Evolutionary conservation across 768 basidiomycete species (phyloP).

Genomic region (Termitomyces sp.): DNA sequence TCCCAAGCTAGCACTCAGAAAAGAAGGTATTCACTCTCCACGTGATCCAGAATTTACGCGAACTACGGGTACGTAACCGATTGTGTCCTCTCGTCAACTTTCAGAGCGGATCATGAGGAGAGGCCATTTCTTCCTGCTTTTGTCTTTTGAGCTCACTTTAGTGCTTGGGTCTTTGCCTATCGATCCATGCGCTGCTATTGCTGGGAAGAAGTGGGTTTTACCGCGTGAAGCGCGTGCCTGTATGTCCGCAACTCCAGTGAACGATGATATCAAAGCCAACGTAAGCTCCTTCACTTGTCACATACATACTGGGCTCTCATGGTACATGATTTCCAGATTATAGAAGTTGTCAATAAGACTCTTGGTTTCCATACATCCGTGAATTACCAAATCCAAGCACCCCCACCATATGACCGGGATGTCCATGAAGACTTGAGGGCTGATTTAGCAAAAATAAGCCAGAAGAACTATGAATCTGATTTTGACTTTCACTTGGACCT

Average conservation of each 20-base stretch:
- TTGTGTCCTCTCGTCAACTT: background rate
- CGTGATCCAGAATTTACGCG: background rate
- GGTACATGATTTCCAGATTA: slow-evolving; percentile 27
- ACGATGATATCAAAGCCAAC: slow-evolving; percentile 42
- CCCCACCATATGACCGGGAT: slow-evolving; percentile 43
- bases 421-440: slow-evolving; percentile 51
- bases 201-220: slow-evolving; percentile 49
- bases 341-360: slow-evolving; percentile 54
- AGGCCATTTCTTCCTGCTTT: background rate
- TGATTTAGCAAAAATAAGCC: slow-evolving; percentile 44
- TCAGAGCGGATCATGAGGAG: background rate
- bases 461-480: slow-evolving; percentile 40
- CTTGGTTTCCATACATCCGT: slow-evolving; percentile 57
- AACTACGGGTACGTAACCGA: background rate
- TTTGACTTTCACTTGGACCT: slow-evolving; percentile 52
- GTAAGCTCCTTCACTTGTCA: slow-evolving; percentile 28
- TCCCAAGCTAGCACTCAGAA: too few species aligned
- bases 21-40: background rate
- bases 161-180: background rate
- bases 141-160: background rate
- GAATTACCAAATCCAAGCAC: slow-evolving; percentile 53
- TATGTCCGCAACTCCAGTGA: slow-evolving; percentile 41
- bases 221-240: slow-evolving; percentile 48
- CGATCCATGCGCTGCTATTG: slow-evolving; percentile 50
- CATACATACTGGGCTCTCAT: background rate